A percentile compares a stretch with the other conserved stretches of the same genome.
phyloP scores from a whole-genome alignment of 306 rosid species.

The Mimosa bimucronata region DNA sequence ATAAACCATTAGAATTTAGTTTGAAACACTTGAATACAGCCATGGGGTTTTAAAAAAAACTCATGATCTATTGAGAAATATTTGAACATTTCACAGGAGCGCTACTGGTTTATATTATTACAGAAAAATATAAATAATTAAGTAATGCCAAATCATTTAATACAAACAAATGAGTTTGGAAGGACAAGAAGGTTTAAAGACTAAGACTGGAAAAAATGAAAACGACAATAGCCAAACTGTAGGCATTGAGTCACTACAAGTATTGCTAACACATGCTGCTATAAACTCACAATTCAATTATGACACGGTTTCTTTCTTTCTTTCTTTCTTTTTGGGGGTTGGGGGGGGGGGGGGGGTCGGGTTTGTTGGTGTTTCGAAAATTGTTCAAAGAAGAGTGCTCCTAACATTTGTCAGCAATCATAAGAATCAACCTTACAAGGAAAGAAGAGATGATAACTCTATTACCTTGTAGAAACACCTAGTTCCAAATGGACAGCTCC shows the following conservation, averaged over 20 bases:
- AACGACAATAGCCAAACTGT: not conserved
- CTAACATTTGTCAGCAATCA: conserved; percentile 16
- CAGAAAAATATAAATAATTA: not conserved
- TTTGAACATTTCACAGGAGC: not conserved
- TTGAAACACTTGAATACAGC: not conserved
- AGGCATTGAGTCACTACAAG: not conserved
- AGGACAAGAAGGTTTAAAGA: not conserved
- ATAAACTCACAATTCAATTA: not conserved
- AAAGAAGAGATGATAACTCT: not conserved
- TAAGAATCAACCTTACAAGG: conserved; percentile 14
- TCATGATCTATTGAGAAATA: not conserved
- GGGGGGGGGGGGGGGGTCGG: not conserved
- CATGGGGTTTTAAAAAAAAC: not conserved
- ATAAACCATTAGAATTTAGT: conserved; percentile 11
- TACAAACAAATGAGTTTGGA: not conserved
- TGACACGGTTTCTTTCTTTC: not conserved
- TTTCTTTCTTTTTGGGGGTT: not conserved
- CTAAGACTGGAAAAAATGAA: not conserved
- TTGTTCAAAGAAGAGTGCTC: conserved; percentile 6
- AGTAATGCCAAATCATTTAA: not conserved
- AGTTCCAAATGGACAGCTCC: conserved; percentile 89
- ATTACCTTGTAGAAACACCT: conserved; percentile 95
- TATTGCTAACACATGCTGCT: not conserved
- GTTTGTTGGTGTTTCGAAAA: not conserved
- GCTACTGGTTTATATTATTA: no score